phyloP scores from a whole-genome alignment of 1,284 basidiomycete species.

The Microbotryum intermedium region DNA sequence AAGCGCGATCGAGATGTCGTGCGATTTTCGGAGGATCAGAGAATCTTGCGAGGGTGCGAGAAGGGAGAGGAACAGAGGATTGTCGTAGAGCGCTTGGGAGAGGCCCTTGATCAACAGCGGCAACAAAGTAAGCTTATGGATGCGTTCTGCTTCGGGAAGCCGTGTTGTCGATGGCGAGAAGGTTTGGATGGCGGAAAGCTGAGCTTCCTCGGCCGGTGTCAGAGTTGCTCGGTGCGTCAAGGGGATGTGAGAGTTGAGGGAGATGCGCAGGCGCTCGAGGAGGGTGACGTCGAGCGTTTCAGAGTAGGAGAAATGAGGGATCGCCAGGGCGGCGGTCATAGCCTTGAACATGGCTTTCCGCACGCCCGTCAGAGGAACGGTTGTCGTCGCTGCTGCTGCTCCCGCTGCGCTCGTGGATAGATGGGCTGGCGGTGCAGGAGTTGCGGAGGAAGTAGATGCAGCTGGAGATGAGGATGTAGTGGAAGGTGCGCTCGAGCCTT shows the following conservation, averaged over 20 bases:
- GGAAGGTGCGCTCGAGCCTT: neutral
- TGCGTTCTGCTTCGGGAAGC: slow-evolving; percentile 42
- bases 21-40: slow-evolving; percentile 53
- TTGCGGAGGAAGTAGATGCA: neutral
- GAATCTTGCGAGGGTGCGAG: slow-evolving; percentile 35
- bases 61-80: slow-evolving; percentile 58
- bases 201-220: neutral
- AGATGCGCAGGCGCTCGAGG: slow-evolving; percentile 59
- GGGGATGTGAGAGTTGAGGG: slow-evolving; percentile 64
- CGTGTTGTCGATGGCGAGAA: neutral
- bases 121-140: slow-evolving; percentile 64
- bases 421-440: neutral
- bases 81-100: slow-evolving; percentile 66
- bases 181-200: slow-evolving; percentile 1
- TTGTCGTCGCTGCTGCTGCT: neutral
- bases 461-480: neutral
- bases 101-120: slow-evolving; percentile 81
- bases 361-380: slow-evolving; percentile 31
- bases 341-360: slow-evolving; percentile 39
- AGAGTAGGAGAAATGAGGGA: slow-evolving; percentile 72
- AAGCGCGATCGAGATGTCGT: slow-evolving; percentile 63
- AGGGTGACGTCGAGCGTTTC: slow-evolving; percentile 74
- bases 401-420: neutral
- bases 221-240: slow-evolving; percentile 45
- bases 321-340: slow-evolving; percentile 40